phyloP scores from a whole-genome alignment of 139 green algal species.

The Zygnema circumcarinatum region DNA sequence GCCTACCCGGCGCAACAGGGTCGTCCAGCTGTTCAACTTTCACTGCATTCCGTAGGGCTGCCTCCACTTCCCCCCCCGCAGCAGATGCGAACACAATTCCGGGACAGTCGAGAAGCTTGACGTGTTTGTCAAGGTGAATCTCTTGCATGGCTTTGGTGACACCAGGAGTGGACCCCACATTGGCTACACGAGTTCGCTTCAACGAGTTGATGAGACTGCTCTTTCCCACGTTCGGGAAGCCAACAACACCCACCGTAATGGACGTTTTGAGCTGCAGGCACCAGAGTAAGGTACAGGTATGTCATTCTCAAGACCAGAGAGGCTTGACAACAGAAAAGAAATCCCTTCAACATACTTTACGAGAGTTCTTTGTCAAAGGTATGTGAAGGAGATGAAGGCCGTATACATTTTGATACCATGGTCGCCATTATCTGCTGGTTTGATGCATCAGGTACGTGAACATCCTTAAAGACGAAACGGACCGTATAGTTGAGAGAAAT shows the following conservation, averaged over 20 bases:
- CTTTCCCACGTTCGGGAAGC: slow-evolving; percentile 98
- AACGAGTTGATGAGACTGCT: slow-evolving; percentile 95
- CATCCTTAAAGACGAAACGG: no score
- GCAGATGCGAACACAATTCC: slow-evolving; percentile 79
- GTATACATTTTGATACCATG: no score
- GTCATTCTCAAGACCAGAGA: no score
- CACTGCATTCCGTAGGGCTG: slow-evolving; percentile 86
- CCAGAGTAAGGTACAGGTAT: no score
- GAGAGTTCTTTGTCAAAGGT: no score
- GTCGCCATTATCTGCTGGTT: no score
- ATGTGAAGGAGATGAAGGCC: no score
- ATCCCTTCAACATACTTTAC: no score
- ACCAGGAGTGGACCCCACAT: slow-evolving; percentile 68
- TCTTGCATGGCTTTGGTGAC: slow-evolving; percentile 77
- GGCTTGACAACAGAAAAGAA: no score
- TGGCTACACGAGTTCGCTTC: slow-evolving; percentile 84
- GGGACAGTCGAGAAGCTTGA: slow-evolving; percentile 94
- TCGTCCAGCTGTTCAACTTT: slow-evolving; percentile 87
- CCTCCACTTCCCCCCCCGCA: slow-evolving; percentile 66
- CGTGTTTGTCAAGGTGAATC: slow-evolving; percentile 92
- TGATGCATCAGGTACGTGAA: no score
- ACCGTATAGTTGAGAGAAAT: no score
- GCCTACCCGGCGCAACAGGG: slow-evolving; percentile 69
- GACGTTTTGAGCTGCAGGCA: slow-evolving; percentile 83
- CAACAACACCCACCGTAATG: slow-evolving; percentile 96